Conservation (phyloP, 225 moss, liverwort and hornwort genomes). For the Pleurozium schreberi region DNA sequence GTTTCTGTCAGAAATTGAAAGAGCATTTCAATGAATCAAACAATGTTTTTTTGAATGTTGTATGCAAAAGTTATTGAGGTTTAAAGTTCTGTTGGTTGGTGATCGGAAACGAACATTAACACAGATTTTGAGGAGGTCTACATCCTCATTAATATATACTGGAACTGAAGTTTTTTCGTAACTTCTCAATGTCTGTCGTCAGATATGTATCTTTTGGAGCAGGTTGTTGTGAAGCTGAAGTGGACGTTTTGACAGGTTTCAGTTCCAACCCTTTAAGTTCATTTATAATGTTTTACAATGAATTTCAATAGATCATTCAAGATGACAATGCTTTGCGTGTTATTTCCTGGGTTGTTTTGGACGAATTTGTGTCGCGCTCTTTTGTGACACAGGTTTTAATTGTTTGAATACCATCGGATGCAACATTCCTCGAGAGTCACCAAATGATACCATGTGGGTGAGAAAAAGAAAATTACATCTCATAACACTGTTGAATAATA, state of each 20-base stretch:
- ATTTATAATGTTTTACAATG: background rate
- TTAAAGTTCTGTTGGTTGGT: background rate
- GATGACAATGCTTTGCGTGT: background rate
- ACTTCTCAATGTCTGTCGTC: background rate
- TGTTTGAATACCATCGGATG: background rate
- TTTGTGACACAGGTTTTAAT: background rate
- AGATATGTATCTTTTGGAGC: constrained; percentile 81
- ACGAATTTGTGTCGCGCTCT: background rate
- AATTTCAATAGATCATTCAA: background rate
- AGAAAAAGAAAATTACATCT: background rate
- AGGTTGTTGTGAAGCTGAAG: constrained; percentile 64
- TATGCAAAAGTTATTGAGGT: background rate
- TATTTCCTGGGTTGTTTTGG: background rate
- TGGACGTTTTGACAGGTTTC: constrained; percentile 71
- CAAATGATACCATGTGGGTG: background rate
- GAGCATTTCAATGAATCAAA: background rate
- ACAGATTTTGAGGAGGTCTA: background rate
- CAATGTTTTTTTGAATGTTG: background rate
- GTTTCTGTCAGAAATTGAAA: background rate
- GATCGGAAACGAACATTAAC: background rate
- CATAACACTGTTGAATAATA: background rate
- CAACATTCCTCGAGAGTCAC: background rate
- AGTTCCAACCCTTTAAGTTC: background rate
- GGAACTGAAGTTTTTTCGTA: background rate
- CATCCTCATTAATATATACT: background rate